Evolutionary conservation across 257 asterid genomes (phyloP).

Genomic region (Vinca minor): DNA sequence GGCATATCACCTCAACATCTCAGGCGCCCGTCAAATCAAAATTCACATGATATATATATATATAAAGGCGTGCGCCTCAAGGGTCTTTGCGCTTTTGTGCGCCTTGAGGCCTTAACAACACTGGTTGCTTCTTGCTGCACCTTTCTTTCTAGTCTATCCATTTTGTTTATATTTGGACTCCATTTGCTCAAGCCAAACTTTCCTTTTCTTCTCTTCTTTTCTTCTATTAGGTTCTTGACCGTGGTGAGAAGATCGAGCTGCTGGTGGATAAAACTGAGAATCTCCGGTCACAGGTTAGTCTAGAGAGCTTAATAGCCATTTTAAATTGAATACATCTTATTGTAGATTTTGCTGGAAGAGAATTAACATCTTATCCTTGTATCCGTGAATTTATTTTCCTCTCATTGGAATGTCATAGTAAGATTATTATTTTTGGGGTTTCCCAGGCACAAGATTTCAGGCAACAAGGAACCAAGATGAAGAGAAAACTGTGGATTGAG

Average conservation of each 20-base stretch:
- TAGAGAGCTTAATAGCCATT: not conserved
- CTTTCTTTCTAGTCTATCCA: too few species aligned
- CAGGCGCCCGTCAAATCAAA: too few species aligned
- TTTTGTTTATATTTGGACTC: not conserved
- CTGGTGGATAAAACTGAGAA: slow-evolving; percentile 45
- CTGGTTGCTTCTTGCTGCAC: too few species aligned
- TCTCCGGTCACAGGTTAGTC: slow-evolving; percentile 43
- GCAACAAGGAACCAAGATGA: slow-evolving; percentile 39
- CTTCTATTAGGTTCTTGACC: slow-evolving; percentile 38
- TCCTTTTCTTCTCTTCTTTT: too few species aligned
- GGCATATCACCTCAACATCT: too few species aligned
- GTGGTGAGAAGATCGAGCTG: slow-evolving; percentile 44
- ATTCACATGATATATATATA: too few species aligned
- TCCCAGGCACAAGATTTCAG: slow-evolving; percentile 47
- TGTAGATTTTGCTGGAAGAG: not conserved
- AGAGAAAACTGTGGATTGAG: slow-evolving; percentile 43
- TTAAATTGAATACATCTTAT: not conserved
- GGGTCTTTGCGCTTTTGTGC: too few species aligned
- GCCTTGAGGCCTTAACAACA: too few species aligned
- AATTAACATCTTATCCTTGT: too few species aligned
- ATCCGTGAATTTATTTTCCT: not conserved
- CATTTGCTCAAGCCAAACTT: not conserved
- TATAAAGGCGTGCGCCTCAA: too few species aligned
- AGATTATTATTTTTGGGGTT: not conserved
- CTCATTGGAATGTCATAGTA: too few species aligned